Evolutionary conservation across 768 basidiomycete species (phyloP).

Genomic region (Boletus sensibilis): DNA sequence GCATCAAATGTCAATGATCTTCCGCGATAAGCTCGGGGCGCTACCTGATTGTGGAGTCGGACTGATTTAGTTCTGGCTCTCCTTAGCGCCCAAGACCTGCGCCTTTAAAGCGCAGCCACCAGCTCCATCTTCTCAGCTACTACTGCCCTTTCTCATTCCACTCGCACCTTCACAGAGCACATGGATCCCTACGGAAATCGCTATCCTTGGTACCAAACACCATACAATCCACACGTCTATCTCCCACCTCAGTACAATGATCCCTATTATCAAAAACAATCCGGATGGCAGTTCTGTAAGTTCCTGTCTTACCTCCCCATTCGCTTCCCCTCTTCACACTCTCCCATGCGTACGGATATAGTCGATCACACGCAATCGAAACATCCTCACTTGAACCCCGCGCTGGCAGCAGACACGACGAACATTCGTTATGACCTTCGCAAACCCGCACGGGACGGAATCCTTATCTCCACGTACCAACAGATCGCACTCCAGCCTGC

Average conservation of each 20-base stretch:
- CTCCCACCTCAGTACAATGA: conserved; percentile 22
- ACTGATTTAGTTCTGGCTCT: conserved; percentile 4
- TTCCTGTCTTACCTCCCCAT: background rate
- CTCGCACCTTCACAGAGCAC: background rate
- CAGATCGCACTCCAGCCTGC: conserved; percentile 39
- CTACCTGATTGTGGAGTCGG: conserved; percentile 3
- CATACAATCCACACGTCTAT: conserved; percentile 33
- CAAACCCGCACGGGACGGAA: conserved; percentile 41
- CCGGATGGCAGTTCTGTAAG: conserved; percentile 21
- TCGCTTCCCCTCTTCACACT: background rate
- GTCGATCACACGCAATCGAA: conserved; percentile 34
- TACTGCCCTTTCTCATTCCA: background rate
- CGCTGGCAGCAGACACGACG: conserved; percentile 52
- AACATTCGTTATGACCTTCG: conserved; percentile 50
- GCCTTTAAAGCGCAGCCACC: conserved; percentile 9
- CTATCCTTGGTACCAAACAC: conserved; percentile 25
- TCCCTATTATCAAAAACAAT: conserved; percentile 9
- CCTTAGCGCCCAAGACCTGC: conserved; percentile 8
- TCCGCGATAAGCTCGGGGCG: background rate
- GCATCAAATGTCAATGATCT: background rate
- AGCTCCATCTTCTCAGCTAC: background rate
- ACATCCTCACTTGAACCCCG: conserved; percentile 53
- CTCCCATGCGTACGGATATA: background rate
- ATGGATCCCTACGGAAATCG: conserved; percentile 28
- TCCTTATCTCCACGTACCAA: conserved; percentile 43